Base-by-base conservation (phyloP, 148 eudicot genomes). In the Camellia granthamiana region DNA sequence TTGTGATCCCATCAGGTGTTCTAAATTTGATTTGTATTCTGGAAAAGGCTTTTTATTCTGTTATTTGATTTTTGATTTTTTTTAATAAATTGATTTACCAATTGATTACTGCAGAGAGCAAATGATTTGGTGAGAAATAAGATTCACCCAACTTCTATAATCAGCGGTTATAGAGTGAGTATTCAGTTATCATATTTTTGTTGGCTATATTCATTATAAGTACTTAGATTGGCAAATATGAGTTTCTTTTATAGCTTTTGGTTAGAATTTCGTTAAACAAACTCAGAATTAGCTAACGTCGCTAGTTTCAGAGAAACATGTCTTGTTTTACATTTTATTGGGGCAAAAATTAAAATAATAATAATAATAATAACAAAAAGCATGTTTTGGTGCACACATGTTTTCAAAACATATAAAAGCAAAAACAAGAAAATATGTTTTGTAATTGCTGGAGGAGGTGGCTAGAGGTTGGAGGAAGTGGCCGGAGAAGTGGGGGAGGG, bases 101-200 rank as follows among this genome's bases (percentile, higher is more conserved):
- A 30, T 30, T 30, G 38, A 18, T 77, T 74, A 78, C 56, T 89
- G 81, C 92, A 97, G 99, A 90, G 90, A 81, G 97, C 98, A 63
- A 97, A 94, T 87, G 99, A 97, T 75, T 79, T 97, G 78, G 99
- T 94, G 83, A 90, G 93, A 76, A 92, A 97, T 77, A 97, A 94
- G 94, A 94, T 97, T 52, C 99, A 93, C 64, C 92, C 99, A 43
- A 91, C 99, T 69, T 97, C 98, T 41, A 90, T 94, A 82, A 92
- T 94, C 71, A 94, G 98, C 82, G 98, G 99, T 67, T 97, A 84
- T 80, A 90, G 98, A 84, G 99, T 94, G 74, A 80, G 94, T 83
- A 59, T 49, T 67, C 58, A 54, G 67, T 46, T 43, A 19, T 55
- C 19, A 72, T 13, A 12, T 74, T 74, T 41, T 56, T 4, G 4